Evolutionary conservation across 495 filamentous ascomycete species (phyloP).

Genomic region (Lophiotrema nucula): DNA sequence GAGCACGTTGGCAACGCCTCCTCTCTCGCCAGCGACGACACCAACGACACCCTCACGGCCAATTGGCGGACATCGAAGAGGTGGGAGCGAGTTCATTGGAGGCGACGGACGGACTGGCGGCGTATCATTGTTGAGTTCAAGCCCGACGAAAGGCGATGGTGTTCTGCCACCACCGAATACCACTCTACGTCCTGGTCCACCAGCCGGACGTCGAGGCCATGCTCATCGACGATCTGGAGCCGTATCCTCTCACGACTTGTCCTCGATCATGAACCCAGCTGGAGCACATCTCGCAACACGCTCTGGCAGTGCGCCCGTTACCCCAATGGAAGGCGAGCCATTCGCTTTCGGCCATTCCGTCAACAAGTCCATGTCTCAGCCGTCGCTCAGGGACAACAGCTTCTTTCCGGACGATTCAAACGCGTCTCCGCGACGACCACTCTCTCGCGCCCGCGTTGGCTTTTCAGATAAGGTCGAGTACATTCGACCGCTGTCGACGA

Average conservation of each 20-base stretch:
- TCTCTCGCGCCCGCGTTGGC: conserved; percentile 55
- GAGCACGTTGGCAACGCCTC: conserved; percentile 32
- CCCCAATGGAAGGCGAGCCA: conserved; percentile 54
- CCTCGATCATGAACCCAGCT: conserved; percentile 64
- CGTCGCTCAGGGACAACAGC: conserved; percentile 23
- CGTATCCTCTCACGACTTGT: conserved; percentile 79
- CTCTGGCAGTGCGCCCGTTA: conserved; percentile 65
- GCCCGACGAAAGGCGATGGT: conserved; percentile 63
- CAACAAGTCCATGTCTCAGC: conserved; percentile 37
- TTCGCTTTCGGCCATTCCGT: conserved; percentile 23
- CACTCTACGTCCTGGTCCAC: conserved; percentile 46
- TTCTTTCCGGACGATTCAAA: conserved; percentile 31
- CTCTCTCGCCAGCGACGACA: conserved; percentile 34
- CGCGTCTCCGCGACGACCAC: conserved; percentile 39
- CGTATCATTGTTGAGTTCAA: conserved; percentile 58
- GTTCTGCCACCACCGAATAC: conserved; percentile 50
- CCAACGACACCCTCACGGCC: conserved; percentile 45
- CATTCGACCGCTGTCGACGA: conserved; percentile 69
- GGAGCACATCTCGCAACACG: conserved; percentile 47
- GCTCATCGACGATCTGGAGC: conserved; percentile 83
- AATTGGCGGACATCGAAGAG: conserved; percentile 64
- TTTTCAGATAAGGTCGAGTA: conserved; percentile 64
- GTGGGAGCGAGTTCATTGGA: conserved; percentile 76
- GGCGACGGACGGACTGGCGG: conserved; percentile 62
- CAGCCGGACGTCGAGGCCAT: conserved; percentile 63